Percentiles rank a stretch among this genome's conserved stretches.
phyloP scores from a whole-genome alignment of 2,329 filamentous ascomycete genomes.

The Alternaria panax region DNA sequence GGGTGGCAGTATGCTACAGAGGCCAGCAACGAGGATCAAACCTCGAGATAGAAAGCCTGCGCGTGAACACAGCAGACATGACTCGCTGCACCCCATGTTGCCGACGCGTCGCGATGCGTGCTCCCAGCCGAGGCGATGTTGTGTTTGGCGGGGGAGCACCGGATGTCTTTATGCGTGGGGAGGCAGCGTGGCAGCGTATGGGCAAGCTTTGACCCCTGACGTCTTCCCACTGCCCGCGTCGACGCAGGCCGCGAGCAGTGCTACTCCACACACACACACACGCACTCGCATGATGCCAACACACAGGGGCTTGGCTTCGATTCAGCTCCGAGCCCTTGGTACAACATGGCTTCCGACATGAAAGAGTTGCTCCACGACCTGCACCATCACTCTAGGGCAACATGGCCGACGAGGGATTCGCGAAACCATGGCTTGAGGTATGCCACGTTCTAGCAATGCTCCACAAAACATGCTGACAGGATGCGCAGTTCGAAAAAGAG shows the following conservation, averaged over 20 bases:
- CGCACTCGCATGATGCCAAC: background rate
- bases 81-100: slow-evolving; percentile 19
- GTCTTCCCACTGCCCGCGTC: background rate
- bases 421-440: slow-evolving; percentile 41
- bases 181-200: background rate
- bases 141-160: slow-evolving; percentile 23
- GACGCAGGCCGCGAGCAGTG: background rate
- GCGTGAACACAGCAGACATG: slow-evolving; percentile 21
- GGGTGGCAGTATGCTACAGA: background rate
- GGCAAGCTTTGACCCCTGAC: slow-evolving; percentile 17
- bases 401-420: slow-evolving; percentile 30
- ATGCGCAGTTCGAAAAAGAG: slow-evolving; percentile 42
- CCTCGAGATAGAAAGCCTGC: slow-evolving; percentile 5
- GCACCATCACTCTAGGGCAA: background rate
- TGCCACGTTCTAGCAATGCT: slow-evolving; percentile 19
- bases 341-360: background rate
- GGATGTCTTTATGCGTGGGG: slow-evolving; percentile 37
- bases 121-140: slow-evolving; percentile 6
- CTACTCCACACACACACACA: background rate
- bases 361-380: background rate
- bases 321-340: background rate
- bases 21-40: slow-evolving; percentile 11
- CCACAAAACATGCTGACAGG: background rate
- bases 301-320: background rate
- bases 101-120: slow-evolving; percentile 24